phyloP scores from a whole-genome alignment of 192 early-diverging fungal species.

The Glomus cerebriforme region DNA sequence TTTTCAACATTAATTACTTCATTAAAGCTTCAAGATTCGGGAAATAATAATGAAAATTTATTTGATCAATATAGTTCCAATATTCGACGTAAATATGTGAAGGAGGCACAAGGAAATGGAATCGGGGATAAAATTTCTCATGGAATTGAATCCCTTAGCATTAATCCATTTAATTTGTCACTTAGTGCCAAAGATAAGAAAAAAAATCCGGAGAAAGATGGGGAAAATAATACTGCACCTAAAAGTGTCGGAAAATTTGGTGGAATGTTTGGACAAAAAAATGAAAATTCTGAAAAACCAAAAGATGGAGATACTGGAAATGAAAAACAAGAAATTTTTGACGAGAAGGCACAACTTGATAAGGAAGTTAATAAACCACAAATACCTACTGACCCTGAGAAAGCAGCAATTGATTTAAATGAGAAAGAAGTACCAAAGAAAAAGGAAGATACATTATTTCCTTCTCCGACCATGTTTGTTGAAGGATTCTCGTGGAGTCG shows the following conservation, averaged over 20 bases:
- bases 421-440: neutral
- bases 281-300: neutral
- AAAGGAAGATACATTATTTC: too few relatives aligned
- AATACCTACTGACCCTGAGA: neutral
- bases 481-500: neutral
- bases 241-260: neutral
- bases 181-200: conserved; percentile 1
- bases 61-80: neutral
- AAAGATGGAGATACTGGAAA: too few relatives aligned
- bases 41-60: neutral
- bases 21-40: neutral
- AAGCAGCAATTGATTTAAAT: neutral
- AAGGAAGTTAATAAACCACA: neutral
- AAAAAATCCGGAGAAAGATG: neutral
- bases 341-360: neutral
- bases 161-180: conserved; percentile 9
- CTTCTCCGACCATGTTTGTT: too few relatives aligned
- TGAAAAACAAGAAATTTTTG: neutral
- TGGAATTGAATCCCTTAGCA: neutral
- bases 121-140: neutral
- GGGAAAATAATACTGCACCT: neutral
- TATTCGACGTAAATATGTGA: neutral
- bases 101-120: neutral
- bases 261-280: neutral
- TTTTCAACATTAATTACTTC: conserved; percentile 10